Base-by-base conservation (phyloP, 2,329 filamentous ascomycete genomes). In the Fusarium newnesense region DNA sequence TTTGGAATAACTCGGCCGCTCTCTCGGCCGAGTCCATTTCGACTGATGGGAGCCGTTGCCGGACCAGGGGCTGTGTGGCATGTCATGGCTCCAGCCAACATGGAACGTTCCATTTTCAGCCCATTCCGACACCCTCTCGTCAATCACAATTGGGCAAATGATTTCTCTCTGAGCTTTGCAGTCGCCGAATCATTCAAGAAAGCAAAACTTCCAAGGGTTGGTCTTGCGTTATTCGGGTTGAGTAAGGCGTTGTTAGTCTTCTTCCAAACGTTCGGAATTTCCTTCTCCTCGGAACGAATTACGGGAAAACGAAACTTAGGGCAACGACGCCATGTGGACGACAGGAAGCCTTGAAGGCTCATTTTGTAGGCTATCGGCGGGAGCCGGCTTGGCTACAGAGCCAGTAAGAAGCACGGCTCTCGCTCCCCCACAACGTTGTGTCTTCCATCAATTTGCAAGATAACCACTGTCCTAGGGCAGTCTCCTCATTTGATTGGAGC, bases 41-140 rank as follows among this genome's bases (percentile, higher is more conserved):
- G 37, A 49, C 59, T 65, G 47, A 61, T 58, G 59, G 50, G 53
- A 70, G 47, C 57, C 43, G 56, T 63, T 73, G 60, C 60, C 46
- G 47, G 21, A 70, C 46, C 60, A 70, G 60, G 70, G 66, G 52
- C 30, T 57, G 58, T 53, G 60, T 69, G 59, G 66, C 67, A 60
- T 73, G 70, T 65, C 65, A 58, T 73, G 70, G 58, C 40, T 65
- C 70, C 70, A 72, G 70, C 21, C 52, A 67, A 59, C 60, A 72
- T 72, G 70, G 60, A 72, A 72, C 70, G 70, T 72, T 72, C 70
- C 70, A 72, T 73, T 54, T 53, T 66, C 69, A 61, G 70, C 65
- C 44, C 54, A 26, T 57, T 21, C 60, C 42, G 24, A 54, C 28
- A 53, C 36, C 39, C 34, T 69, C 26, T n/a, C 40, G 42, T 52